Conservation (phyloP, 148 eudicot genomes). For the Suaeda aralocaspica region DNA sequence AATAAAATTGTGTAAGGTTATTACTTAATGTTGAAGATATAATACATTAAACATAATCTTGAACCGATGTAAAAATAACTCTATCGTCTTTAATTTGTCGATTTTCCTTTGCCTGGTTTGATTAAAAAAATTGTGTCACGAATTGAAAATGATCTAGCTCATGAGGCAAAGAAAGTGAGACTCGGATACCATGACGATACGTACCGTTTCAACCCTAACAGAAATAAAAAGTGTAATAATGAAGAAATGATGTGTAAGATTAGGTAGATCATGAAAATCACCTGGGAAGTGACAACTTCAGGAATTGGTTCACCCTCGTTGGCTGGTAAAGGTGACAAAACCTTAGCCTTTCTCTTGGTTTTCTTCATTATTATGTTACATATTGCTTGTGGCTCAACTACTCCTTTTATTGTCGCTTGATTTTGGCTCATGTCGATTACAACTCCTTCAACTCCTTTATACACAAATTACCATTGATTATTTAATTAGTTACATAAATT, state of each 20-base stretch:
- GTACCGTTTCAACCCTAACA: too few species aligned
- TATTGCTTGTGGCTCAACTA: conserved; percentile 74
- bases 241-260: background rate
- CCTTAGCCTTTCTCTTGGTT: conserved; percentile 67
- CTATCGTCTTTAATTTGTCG: too few species aligned
- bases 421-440: conserved; percentile 60
- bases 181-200: too few species aligned
- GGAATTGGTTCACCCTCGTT: conserved; percentile 79
- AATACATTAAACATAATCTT: too few species aligned
- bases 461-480: background rate
- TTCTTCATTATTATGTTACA: conserved; percentile 63
- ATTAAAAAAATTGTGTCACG: too few species aligned
- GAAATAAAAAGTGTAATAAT: background rate
- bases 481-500: too few species aligned
- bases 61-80: too few species aligned
- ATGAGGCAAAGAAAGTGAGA: too few species aligned
- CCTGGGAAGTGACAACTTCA: conserved; percentile 77
- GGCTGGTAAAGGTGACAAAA: conserved; percentile 80
- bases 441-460: conserved; percentile 84
- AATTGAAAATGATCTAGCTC: too few species aligned
- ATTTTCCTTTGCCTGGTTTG: too few species aligned
- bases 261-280: conserved; percentile 16
- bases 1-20: background rate
- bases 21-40: too few species aligned
- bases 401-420: conserved; percentile 82